Base-by-base conservation (phyloP, 805 yeast species). In the Ogataea neopini region DNA sequence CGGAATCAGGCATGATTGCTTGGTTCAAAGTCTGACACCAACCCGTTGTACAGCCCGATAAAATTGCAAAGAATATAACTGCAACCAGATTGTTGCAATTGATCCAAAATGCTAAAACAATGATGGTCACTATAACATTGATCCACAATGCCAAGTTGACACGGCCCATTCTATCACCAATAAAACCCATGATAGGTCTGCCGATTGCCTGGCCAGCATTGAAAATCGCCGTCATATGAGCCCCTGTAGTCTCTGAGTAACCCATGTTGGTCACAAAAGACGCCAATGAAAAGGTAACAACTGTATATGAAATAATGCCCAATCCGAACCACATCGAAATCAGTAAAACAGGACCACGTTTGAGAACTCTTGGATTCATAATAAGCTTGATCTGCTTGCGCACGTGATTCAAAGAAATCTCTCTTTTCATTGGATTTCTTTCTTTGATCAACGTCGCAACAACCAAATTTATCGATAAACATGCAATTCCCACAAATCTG, bases 181-280 rank as follows among this genome's bases (percentile, higher is more conserved):
- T 26, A 2, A 67, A 51, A 0, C 83, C 84, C 57, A 77, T 69
- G 10, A 59, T 7, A 2, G 81, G 80, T 56, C 84, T 66, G 5
- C 83, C 83, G 13, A 77, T 50, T 5, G 70, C 63, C 56, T 79
- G 83, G 0, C 73, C 69, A 7, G 72, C 69, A 50, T 75, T 77
- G 47, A 76, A 57, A 9, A 73, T 64, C 0, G 79, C 79, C 3
- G 77, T 72, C 30, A 74, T 55, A 20, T 67, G 63, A 9, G 81
- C 69, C 18, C 77, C 80, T 44, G 77, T 71, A 22, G 63, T 60
- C 9, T 67, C 47, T 0, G 75, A 51, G 39, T 71, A 57, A 0
- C 89, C 90, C 26, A 74, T 58, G 19, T 75, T 67, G 11, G 67
- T 68, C 2, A 77, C 75, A 56, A 70, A 78, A 23, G 78, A 68